Conservation (phyloP, 2,329 filamentous ascomycete genomes). For the Aspergillus pseudoterreus region DNA sequence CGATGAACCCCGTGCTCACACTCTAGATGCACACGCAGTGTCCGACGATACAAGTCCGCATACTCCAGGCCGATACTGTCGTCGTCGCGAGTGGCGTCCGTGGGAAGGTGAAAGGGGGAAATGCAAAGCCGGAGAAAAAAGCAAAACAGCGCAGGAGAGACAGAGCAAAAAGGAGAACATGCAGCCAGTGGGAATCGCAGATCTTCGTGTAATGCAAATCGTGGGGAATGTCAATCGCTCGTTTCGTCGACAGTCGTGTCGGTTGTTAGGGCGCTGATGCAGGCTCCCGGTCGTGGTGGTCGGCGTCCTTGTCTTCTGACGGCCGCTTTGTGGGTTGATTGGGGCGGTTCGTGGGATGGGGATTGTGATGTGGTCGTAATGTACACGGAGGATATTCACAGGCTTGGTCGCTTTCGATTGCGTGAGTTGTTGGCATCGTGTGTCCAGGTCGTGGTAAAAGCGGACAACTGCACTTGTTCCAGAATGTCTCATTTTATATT, state of each 20-base stretch:
- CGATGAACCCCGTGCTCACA: no score
- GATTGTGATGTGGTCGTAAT: not conserved
- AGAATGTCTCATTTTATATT: no score
- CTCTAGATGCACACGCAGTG: no score
- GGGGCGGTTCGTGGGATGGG: not conserved
- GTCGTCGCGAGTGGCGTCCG: no score
- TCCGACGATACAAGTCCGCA: no score
- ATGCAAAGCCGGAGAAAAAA: not conserved
- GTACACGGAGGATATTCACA: not conserved
- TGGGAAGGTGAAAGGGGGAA: not conserved
- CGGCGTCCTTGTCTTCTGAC: not conserved
- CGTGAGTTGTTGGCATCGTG: no score
- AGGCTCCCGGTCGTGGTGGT: not conserved
- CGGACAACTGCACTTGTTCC: no score
- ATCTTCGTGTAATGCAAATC: not conserved
- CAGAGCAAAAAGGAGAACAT: not conserved
- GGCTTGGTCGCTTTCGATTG: not conserved
- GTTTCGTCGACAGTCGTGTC: not conserved
- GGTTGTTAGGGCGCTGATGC: not conserved
- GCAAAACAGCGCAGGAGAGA: not conserved
- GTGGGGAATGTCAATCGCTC: not conserved
- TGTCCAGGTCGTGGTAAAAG: no score
- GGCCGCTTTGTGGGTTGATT: not conserved
- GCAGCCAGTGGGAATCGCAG: not conserved
- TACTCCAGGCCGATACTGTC: no score